Base-by-base conservation (phyloP, 345 rosid genomes). In the Orychophragmus violaceus region DNA sequence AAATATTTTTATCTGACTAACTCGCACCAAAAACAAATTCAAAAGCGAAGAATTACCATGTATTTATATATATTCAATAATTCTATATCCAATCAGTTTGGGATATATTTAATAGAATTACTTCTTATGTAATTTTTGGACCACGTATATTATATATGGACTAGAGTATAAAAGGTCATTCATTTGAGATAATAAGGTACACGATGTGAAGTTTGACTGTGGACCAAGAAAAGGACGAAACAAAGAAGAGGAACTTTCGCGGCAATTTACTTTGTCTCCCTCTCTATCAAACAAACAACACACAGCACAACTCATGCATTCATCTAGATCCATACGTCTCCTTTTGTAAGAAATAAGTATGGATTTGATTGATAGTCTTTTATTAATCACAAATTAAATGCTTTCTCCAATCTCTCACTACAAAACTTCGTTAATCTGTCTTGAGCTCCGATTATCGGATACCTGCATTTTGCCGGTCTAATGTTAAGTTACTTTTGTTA, bases 171-270 rank as follows among this genome's bases (percentile, higher is more conserved):
- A 56, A 53, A 18, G 61, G 28, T 44, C 27, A 28, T 61, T 46
- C 41, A 12, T 27, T 27, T 60, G 13, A 18, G 11, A 18, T 28
- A 29, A 61, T n/a, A 16, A 16, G 55, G 53, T 61, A 61, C 44
- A 19, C 27, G 22, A 61, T 28, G 8, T 22, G 27, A 50, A 50
- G 48, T 50, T 14, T 64, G 22, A 64, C 24, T 49, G 69, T 62
- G 35, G 69, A 51, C 69, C 48, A 36, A 51, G 37, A 51, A 64
- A 36, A 64, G 18, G 59, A 64, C 69, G 50, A 51, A 39, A 66
- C 62, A 66, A 54, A 44, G 23, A 41, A 8, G 41, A 66, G 29
- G 62, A 54, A 57, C 16, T 21, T 28, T 54, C 62, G 71, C 30
- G 70, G 62, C 41, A 66, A 66, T 39, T 66, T 66, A 62, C 66